These are phyloP conservation scores for Choanephora cucurbitarum DNA, from an alignment of 371 early-diverging fungal genomes.

Conservation along the genomic window DNA sequence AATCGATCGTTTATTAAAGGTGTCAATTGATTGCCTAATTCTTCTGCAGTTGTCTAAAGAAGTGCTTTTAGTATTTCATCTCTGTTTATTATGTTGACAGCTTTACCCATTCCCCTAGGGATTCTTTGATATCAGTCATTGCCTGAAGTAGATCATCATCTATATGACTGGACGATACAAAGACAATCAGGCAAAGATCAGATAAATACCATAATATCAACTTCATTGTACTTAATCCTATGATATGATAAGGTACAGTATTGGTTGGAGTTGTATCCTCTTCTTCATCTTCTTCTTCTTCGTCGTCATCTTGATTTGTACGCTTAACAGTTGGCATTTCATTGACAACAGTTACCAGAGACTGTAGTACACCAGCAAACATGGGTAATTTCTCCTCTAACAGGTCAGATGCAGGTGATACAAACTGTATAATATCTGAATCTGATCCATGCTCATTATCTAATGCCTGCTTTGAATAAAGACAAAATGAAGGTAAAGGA, in stretches of 20 bases:
- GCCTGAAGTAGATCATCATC: slow-evolving; percentile 12
- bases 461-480: slow-evolving; percentile 26
- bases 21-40: slow-evolving; percentile 20
- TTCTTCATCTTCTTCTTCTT: background rate
- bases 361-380: slow-evolving; percentile 31
- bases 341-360: slow-evolving; percentile 21
- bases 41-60: slow-evolving; percentile 11
- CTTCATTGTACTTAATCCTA: slow-evolving; percentile 24
- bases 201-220: slow-evolving; percentile 18
- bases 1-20: slow-evolving; percentile 23
- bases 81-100: background rate
- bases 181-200: slow-evolving; percentile 16
- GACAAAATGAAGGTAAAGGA: slow-evolving; percentile 25
- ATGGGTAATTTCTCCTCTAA: slow-evolving; percentile 24
- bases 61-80: background rate
- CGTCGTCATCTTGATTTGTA: background rate
- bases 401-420: slow-evolving; percentile 13
- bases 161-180: slow-evolving; percentile 14
- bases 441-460: slow-evolving; percentile 21
- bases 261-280: background rate
- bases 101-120: slow-evolving; percentile 1
- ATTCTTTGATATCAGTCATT: slow-evolving; percentile 16
- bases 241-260: background rate
- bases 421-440: slow-evolving; percentile 29
- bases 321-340: slow-evolving; percentile 16